These are phyloP conservation scores for Penicillium sp. DNA, from an alignment of 2,329 filamentous ascomycete species.

Conservation along the genomic window DNA sequence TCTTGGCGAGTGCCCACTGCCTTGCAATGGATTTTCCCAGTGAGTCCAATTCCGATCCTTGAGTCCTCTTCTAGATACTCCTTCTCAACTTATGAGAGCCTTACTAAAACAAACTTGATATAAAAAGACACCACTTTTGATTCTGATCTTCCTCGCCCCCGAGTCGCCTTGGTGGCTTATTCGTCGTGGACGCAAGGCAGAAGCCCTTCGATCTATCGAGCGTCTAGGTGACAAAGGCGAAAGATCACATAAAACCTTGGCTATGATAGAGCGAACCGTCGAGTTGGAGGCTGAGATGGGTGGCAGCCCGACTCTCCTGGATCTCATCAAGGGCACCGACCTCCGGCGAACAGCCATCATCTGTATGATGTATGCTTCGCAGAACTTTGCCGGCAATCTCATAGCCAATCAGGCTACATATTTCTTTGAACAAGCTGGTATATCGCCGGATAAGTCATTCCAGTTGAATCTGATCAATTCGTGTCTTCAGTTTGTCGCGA, in stretches of 20 bases:
- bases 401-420: conserved; percentile 68
- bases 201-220: conserved; percentile 34
- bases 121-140: conserved; percentile 35
- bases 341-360: conserved; percentile 40
- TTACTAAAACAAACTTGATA: neutral
- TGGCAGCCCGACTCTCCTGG: conserved; percentile 37
- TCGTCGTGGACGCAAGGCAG: conserved; percentile 34
- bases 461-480: conserved; percentile 39
- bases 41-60: conserved; percentile 18
- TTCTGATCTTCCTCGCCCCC: conserved; percentile 37
- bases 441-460: conserved; percentile 34
- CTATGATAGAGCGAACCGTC: conserved; percentile 44
- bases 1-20: conserved; percentile 37
- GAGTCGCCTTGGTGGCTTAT: conserved; percentile 40
- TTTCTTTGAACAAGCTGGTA: conserved; percentile 58
- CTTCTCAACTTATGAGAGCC: too few species aligned
- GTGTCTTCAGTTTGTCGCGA: conserved; percentile 44
- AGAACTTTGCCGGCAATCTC: conserved; percentile 65
- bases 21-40: conserved; percentile 40
- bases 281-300: conserved; percentile 39
- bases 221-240: conserved; percentile 31
- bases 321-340: conserved; percentile 43
- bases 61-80: too few species aligned
- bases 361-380: conserved; percentile 41
- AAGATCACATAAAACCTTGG: conserved; percentile 30